Conservation (phyloP, 148 eudicot species). For the Silene latifolia region DNA sequence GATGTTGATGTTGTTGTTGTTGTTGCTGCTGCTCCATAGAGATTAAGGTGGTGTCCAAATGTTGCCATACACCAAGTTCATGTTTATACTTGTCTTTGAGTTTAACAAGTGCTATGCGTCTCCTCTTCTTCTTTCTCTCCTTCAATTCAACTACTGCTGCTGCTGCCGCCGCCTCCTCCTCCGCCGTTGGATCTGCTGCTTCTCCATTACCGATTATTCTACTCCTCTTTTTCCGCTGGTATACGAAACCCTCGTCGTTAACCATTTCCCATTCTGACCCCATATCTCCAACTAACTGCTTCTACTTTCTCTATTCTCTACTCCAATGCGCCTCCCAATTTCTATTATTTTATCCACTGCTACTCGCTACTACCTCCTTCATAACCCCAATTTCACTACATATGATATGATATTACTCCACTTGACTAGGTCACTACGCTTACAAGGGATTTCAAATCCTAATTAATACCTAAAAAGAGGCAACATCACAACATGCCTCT, state of each 20-base stretch:
- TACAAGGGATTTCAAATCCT: too few species aligned
- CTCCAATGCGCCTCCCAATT: too few species aligned
- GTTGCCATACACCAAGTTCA: constrained; percentile 65
- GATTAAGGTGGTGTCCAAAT: constrained; percentile 55
- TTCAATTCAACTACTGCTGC: constrained; percentile 47
- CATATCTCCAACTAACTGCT: too few species aligned
- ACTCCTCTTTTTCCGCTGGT: constrained; percentile 36
- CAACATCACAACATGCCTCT: too few species aligned
- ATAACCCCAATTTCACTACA: too few species aligned
- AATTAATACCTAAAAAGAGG: too few species aligned
- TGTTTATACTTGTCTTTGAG: constrained; percentile 44
- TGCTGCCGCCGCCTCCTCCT: constrained; percentile 33
- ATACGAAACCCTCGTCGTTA: constrained; percentile 65
- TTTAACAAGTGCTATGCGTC: constrained; percentile 35
- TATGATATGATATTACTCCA: too few species aligned
- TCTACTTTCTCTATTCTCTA: too few species aligned
- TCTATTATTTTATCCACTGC: too few species aligned
- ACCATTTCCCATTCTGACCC: constrained; percentile 51
- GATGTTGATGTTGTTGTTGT: neutral
- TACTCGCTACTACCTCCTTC: too few species aligned
- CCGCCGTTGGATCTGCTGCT: constrained; percentile 33
- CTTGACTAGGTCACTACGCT: too few species aligned
- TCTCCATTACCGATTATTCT: neutral
- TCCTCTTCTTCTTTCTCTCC: constrained; percentile 31
- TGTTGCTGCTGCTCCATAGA: too few species aligned